These are phyloP conservation scores for Ligustrum vulgare DNA, from an alignment of 257 asterid genomes.

Conservation along the genomic window DNA sequence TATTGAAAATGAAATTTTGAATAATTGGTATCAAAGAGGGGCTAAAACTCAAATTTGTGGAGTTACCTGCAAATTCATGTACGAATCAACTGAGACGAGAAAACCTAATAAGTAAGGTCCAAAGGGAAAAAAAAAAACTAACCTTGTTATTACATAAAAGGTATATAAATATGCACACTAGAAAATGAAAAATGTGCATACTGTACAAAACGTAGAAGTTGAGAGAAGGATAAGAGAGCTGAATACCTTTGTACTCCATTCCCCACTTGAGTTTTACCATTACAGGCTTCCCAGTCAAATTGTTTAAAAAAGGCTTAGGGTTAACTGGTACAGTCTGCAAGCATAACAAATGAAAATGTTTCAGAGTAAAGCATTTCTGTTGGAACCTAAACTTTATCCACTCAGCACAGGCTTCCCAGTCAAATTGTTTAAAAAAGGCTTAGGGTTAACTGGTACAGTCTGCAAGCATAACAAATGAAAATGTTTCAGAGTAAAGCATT, in stretches of 20 bases:
- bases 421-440: conserved; percentile 95
- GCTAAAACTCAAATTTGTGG: background rate
- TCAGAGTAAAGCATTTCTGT: conserved; percentile 6
- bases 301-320: conserved; percentile 97
- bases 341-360: conserved; percentile 1
- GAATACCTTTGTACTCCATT: conserved; percentile 89
- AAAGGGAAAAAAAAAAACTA: background rate
- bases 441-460: conserved; percentile 98
- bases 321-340: conserved; percentile 96
- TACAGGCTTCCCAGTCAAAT: conserved; percentile 91
- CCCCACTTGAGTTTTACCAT: conserved; percentile 99
- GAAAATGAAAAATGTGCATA: background rate
- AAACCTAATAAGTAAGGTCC: conserved; percentile 52
- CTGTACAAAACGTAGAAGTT: background rate
- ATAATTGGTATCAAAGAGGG: too few relatives aligned
- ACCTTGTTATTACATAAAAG: background rate
- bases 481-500: conserved; percentile 7
- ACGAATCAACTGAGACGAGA: conserved; percentile 93
- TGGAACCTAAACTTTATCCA: background rate
- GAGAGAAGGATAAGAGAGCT: background rate
- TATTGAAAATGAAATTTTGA: too few relatives aligned
- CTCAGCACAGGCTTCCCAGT: conserved; percentile 96
- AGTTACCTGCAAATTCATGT: conserved; percentile 96
- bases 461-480: conserved; percentile 31
- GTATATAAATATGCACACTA: background rate